Conservation (phyloP, 331 rosid species). For the Quercus phellos region DNA sequence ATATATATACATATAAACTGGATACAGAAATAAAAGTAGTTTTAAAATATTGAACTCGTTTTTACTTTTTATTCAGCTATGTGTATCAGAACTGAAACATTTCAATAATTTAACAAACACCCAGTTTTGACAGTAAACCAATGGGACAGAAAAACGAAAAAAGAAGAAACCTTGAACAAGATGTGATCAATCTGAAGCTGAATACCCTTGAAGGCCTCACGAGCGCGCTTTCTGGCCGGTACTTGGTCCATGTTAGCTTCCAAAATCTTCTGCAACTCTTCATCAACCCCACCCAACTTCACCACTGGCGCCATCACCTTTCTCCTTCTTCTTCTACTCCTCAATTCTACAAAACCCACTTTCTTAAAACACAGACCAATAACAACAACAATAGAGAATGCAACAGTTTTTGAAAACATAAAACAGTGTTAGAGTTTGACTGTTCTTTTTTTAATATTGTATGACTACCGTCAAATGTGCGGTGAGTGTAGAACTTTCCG, state of each 20-base stretch:
- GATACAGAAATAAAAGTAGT: too few relatives aligned
- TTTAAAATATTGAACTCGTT: too few relatives aligned
- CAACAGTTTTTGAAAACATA: background rate
- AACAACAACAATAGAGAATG: background rate
- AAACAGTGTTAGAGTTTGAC: background rate
- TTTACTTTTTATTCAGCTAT: too few relatives aligned
- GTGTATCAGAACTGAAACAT: too few relatives aligned
- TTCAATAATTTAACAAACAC: too few relatives aligned
- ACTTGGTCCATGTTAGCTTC: slow-evolving; percentile 65
- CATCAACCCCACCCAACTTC: slow-evolving; percentile 49
- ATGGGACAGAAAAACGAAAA: background rate
- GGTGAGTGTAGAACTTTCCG: background rate
- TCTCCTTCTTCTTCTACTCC: slow-evolving; percentile 17
- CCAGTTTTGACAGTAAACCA: background rate
- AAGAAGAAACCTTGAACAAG: slow-evolving; percentile 59
- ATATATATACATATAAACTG: too few relatives aligned
- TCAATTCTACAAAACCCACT: slow-evolving; percentile 24
- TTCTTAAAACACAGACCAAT: background rate
- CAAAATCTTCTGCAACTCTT: slow-evolving; percentile 55
- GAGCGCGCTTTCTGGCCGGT: slow-evolving; percentile 64
- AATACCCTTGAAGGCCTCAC: slow-evolving; percentile 73
- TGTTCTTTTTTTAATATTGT: background rate
- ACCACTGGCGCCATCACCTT: slow-evolving; percentile 33
- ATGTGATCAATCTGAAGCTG: slow-evolving; percentile 81
- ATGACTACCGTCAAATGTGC: background rate